Base-by-base conservation (phyloP, 768 basidiomycete genomes). In the Saitozyma podzolica region DNA sequence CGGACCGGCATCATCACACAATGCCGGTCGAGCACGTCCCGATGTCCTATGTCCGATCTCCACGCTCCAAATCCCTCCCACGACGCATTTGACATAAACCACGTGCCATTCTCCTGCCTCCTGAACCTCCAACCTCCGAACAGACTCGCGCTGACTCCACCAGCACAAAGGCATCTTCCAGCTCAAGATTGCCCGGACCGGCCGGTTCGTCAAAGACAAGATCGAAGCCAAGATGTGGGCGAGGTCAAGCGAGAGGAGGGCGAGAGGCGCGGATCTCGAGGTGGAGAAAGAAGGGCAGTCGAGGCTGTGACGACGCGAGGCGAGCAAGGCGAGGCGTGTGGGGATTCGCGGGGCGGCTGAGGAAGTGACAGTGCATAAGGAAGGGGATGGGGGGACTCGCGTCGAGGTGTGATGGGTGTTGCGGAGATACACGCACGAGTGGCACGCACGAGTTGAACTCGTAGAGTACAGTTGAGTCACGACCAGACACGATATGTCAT, bases 111-210 rank as follows among this genome's bases (percentile, higher is more conserved):
- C 29, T 29, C 29, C 29, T 29, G 29, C 29, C 2, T 29, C 29
- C 29, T 29, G 29, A 29, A 29, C 29, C 29, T 29, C 29, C 29
- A 29, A 29, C 29, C 29, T 29, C 29, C 29, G 29, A 29, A 52
- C 3, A 39, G 39, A 10, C 13, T 17, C 19, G 39, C 39, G 42
- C 59, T 60, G 58, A 60, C 43, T 16, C 50, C n/a, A 43, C 41
- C 84, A 85, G 67, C 84, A 88, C 70, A 83, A 85, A 6, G 86
- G 87, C 2, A 74, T 88, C 53, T 86, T 87, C 85, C 86, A 87
- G 75, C 83, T 84, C 77, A 83, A 84, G 64, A 82, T 82, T 8
- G 82, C 81, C 58, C 80, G 87, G 58, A 87, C 86, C 16, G 80
- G 85, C 37, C 83, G 82, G 51, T 86, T 85, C 83, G 68, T 86